A percentile compares a stretch with the other conserved stretches of the same genome.
phyloP scores from a whole-genome alignment of 495 filamentous ascomycete genomes.

The Talaromyces trachyspermus region DNA sequence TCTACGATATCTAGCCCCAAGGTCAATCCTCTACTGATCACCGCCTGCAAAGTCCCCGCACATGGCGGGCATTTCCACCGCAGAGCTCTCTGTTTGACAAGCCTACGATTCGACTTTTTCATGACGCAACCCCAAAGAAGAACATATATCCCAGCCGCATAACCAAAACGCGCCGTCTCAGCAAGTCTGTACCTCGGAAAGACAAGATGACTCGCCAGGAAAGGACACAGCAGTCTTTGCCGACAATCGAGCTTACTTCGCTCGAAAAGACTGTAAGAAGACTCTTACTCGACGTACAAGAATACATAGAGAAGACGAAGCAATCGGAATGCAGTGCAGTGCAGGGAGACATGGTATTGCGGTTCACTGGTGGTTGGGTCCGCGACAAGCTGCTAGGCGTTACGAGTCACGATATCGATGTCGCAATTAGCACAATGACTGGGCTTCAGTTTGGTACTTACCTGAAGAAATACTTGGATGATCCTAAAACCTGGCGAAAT shows the following conservation, averaged over 20 bases:
- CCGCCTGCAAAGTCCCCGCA: not conserved
- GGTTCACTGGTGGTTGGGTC: slow-evolving; percentile 98
- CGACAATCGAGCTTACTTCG: slow-evolving; percentile 52
- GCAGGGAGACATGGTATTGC: slow-evolving; percentile 41
- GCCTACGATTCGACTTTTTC: not conserved
- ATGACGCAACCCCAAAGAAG: slow-evolving; percentile 24
- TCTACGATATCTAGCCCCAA: not conserved
- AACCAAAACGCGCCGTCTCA: slow-evolving; percentile 30
- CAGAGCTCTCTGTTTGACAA: not conserved
- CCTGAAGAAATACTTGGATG: slow-evolving; percentile 53
- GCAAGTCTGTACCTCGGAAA: slow-evolving; percentile 10
- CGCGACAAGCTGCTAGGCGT: slow-evolving; percentile 86
- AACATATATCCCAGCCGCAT: slow-evolving; percentile 19
- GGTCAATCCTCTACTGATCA: no score
- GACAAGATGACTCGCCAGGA: not conserved
- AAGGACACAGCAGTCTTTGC: slow-evolving; percentile 10
- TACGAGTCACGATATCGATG: slow-evolving; percentile 84
- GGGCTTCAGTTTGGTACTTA: slow-evolving; percentile 69
- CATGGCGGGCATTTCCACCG: not conserved
- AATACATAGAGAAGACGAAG: slow-evolving; percentile 54
- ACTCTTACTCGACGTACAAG: slow-evolving; percentile 68
- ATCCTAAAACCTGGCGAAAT: slow-evolving; percentile 48
- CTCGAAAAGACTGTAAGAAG: slow-evolving; percentile 60
- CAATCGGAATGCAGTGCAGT: slow-evolving; percentile 26
- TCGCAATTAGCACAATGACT: slow-evolving; percentile 91